phyloP scores from a whole-genome alignment of 2,329 filamentous ascomycete species.

The Cytospora schulzeri region DNA sequence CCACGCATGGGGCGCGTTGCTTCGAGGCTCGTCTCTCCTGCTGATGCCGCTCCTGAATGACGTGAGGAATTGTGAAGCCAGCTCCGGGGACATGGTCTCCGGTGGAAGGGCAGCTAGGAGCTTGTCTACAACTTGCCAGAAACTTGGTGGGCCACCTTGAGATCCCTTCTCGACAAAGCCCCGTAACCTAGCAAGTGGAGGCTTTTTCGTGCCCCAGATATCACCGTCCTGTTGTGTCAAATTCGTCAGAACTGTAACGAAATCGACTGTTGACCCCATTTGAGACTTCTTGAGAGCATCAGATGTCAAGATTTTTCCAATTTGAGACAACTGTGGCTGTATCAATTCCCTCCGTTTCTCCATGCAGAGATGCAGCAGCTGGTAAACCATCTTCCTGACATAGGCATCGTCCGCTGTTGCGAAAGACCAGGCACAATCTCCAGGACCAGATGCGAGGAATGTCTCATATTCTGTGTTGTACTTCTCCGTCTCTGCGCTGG shows the following conservation, averaged over 20 bases:
- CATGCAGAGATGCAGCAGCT: constrained; percentile 53
- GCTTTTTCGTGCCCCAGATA: constrained; percentile 73
- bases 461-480: constrained; percentile 63
- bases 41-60: constrained; percentile 72
- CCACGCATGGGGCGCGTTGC: constrained; percentile 72
- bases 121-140: constrained; percentile 70
- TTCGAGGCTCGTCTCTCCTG: constrained; percentile 72
- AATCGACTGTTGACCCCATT: constrained; percentile 71
- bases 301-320: constrained; percentile 64
- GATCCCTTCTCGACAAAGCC: constrained; percentile 82
- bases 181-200: constrained; percentile 60
- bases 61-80: constrained; percentile 62
- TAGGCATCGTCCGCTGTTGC: constrained; percentile 63
- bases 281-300: constrained; percentile 76
- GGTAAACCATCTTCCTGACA: constrained; percentile 54
- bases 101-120: constrained; percentile 64
- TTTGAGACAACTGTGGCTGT: constrained; percentile 50
- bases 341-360: constrained; percentile 50
- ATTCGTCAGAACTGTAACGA: constrained; percentile 65
- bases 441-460: constrained; percentile 58
- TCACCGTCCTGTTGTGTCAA: constrained; percentile 67
- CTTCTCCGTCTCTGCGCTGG: constrained; percentile 58
- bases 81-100: constrained; percentile 47
- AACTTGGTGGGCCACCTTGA: constrained; percentile 70
- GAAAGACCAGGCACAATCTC: constrained; percentile 66